Evolutionary conservation across 108 stramenopile genomes (phyloP), one percentile per base, ranked within the genome.

Genomic region (Fragilaria radians): DNA sequence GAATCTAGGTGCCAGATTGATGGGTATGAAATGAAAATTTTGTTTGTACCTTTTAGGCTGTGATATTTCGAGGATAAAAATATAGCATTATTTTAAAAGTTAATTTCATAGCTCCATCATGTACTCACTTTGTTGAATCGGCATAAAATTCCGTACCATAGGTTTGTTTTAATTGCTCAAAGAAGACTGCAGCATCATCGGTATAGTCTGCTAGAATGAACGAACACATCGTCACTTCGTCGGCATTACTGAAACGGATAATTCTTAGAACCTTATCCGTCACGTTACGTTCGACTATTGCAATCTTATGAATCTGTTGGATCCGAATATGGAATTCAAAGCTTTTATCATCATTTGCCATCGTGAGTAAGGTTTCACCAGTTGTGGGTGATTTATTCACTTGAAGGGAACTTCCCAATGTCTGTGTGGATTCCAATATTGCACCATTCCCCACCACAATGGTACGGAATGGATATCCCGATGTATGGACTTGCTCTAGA

Each of bases 401-500:
- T 58, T 81, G 73, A 21, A 72, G 54, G 27, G 57, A 73, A 0
- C 86, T 78, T 54, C 84, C 86, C 19, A 91, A 56, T 21, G 32
- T 33, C 18, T 74, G 65, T n/a, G 84, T 88, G 4, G 86, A 78
- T 80, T 91, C 89, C 49, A 88, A 65, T 52, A 91, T 91, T 32
- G 89, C 83, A 42, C 86, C 89, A 67, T 86, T 86, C 7, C 86
- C 89, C 42, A 91, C 71, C 22, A 91, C 89, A 14, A 91, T 76
- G 52, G 86, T 83, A 11, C 89, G 81, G 59, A 91, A 91, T 5
- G 57, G 48, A 18, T 72, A 69, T 9, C 71, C 53, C 9, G 82
- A 83, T 57, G 59, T 27, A 57, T 79, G 81, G n/a, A 91, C 48
- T 11, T 80, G 70, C 54, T 61, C 0, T 21, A 80, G 30, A n/a